Evolutionary conservation across 371 early-diverging fungal genomes (phyloP), one percentile per base, ranked within the genome.

Genomic region (Apophysomyces ossiformis): DNA sequence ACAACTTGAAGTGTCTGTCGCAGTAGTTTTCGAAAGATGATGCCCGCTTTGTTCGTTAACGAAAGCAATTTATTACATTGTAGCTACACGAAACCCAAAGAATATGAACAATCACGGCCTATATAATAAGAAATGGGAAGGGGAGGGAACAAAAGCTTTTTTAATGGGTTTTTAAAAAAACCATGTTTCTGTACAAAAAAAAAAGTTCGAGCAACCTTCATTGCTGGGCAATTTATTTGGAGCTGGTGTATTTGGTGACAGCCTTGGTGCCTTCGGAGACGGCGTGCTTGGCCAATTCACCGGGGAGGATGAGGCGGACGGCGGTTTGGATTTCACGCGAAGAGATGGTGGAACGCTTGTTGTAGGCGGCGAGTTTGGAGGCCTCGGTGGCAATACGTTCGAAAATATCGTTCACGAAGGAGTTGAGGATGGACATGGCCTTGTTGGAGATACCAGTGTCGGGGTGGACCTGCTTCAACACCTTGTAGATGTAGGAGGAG

Each of bases 341-440:
- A 64, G 93, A 90, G 86, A 97, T 96, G 84, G 97, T 96, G 64
- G 94, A 92, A 60, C 91, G 88, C 92, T 96, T 96, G 92, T 94
- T 95, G 91, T 95, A 94, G 46, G 94, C 85, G 65, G 97, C 95
- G 37, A 96, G 89, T 88, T 93, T 94, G 87, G 93, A 93, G 69
- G 95, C 94, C 86, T 96, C 95, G 60, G 82, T 76, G 66, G 91
- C 93, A 66, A 96, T 94, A 70, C 96, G 94, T 81, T 95, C 96
- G 74, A 96, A 97, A 83, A 97, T 95, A 77, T 97, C 98, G 85
- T 94, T 93, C 78, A 97, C 96, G 77, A 97, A 97, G 60, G 96
- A 95, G 95, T 97, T 96, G 84, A 97, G 87, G 83, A 97, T 96
- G 67, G 93, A 92, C 98, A 97, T 97, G 88, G 96, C 96, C 91